Percentiles rank a stretch among this genome's conserved stretches.
These are phyloP conservation scores for Aureobasidium leucospermi DNA, from an alignment of 2,329 filamentous ascomycete genomes.

Conservation along the genomic window DNA sequence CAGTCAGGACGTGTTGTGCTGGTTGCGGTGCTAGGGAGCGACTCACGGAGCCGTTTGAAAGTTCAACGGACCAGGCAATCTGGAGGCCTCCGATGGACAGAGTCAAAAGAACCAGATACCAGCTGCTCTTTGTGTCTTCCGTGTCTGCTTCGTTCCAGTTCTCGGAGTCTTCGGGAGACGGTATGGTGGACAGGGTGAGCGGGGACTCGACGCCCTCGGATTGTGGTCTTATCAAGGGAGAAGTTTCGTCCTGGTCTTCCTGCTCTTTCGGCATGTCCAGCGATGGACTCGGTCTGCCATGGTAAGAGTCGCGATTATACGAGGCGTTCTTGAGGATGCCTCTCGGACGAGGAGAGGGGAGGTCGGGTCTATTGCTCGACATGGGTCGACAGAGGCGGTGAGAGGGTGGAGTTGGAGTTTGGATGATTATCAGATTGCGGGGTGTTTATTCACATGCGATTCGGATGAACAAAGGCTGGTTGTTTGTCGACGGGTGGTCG, in stretches of 20 bases:
- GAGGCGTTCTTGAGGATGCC: constrained; percentile 10
- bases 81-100: constrained; percentile 79
- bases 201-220: constrained; percentile 15
- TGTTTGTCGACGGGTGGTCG: background rate
- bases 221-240: constrained; percentile 22
- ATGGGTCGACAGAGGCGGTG: constrained; percentile 3
- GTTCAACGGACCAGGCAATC: constrained; percentile 91
- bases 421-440: constrained; percentile 6
- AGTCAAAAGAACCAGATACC: constrained; percentile 81
- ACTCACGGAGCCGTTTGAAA: constrained; percentile 76
- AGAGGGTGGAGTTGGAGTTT: background rate
- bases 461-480: constrained; percentile 1
- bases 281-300: background rate
- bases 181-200: constrained; percentile 9
- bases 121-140: constrained; percentile 68
- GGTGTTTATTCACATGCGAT: constrained; percentile 10
- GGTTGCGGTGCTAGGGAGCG: background rate
- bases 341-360: background rate
- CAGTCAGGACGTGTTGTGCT: background rate
- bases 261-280: constrained; percentile 4
- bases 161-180: constrained; percentile 19
- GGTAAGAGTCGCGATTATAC: background rate
- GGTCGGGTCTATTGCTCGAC: background rate
- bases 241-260: constrained; percentile 24
- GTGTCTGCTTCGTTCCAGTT: constrained; percentile 39